Evolutionary conservation across 148 eudicot genomes (phyloP), one percentile per base, ranked within the genome.

Genomic region (Talinum fruticosum): DNA sequence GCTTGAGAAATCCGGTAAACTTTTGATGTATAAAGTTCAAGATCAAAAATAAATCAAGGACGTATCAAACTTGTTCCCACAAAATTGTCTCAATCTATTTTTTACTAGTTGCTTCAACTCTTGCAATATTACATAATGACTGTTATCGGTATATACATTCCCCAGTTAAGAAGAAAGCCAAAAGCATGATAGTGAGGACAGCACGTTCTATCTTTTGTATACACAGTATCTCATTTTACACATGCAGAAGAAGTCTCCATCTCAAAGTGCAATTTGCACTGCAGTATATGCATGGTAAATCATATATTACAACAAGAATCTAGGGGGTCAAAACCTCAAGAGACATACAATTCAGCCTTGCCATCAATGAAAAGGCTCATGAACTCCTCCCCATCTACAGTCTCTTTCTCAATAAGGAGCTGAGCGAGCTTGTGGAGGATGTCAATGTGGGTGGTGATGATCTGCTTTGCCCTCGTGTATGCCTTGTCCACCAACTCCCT

Each of bases 301-400:
- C 37, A 26, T 77, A 71, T 72, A 47, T 12, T 69, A 82, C 70
- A 66, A 61, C 77, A 74, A 29, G 64, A 36, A 70, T 49, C 71
- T 15, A 29, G 76, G 76, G 54, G 75, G 64, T 30, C 18, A 29
- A 78, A 57, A 10, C 13, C 32, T 85, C 79, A 93, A 41, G 94
- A 80, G 67, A 93, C 82, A 59, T 79, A 96, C 51, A 96, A 86
- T 71, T 96, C 98, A 36, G 99, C 99, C 87, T 96, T 80, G 82
- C 99, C 99, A 85, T 96, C 99, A 41, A 96, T 96, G 91, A 96
- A 96, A 61, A 96, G 92, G 88, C 99, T 96, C 99, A 96, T 93
- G 82, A 96, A 96, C 83, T 93, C 99, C 83, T 96, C 99, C 0
- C 99, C 99, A 71, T 96, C 99, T 15, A 96, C 98, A 10, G 91